Conservation (phyloP, 352 stramenopile genomes). For the Phytopythium delawarense region DNA sequence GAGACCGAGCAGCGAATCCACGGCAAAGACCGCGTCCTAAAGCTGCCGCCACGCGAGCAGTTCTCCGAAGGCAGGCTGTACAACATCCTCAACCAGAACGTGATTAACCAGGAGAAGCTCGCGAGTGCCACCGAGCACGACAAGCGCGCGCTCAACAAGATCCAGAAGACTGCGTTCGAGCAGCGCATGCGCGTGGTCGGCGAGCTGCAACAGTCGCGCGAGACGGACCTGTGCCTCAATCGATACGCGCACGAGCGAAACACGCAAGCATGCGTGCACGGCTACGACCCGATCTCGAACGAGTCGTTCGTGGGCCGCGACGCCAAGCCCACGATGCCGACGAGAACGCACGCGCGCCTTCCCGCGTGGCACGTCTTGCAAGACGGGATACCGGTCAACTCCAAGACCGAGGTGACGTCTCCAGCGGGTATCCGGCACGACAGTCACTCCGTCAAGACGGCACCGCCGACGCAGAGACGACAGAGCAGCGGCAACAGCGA, state of each 20-base stretch:
- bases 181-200: conserved; percentile 39
- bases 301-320: conserved; percentile 44
- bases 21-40: conserved; percentile 39
- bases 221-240: conserved; percentile 52
- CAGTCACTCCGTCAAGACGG: not conserved
- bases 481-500: not conserved
- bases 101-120: conserved; percentile 51
- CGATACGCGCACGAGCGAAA: conserved; percentile 60
- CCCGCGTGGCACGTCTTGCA: conserved; percentile 47
- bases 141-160: conserved; percentile 50
- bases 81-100: conserved; percentile 71
- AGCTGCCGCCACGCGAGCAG: conserved; percentile 57
- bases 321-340: conserved; percentile 36
- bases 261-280: conserved; percentile 44
- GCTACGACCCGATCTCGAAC: conserved; percentile 67
- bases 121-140: conserved; percentile 32
- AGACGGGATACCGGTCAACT: conserved; percentile 24
- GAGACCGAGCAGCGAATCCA: conserved; percentile 39
- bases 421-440: not conserved
- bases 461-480: not conserved
- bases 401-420: conserved; percentile 16
- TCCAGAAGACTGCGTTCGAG: conserved; percentile 57
- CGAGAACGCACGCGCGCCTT: conserved; percentile 39
- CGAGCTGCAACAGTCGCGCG: conserved; percentile 28
- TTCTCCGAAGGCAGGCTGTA: conserved; percentile 68